Percentiles rank a stretch among this genome's conserved stretches.
Conservation (phyloP, 2,329 filamentous ascomycete species). For the Fusarium tricinctum region DNA sequence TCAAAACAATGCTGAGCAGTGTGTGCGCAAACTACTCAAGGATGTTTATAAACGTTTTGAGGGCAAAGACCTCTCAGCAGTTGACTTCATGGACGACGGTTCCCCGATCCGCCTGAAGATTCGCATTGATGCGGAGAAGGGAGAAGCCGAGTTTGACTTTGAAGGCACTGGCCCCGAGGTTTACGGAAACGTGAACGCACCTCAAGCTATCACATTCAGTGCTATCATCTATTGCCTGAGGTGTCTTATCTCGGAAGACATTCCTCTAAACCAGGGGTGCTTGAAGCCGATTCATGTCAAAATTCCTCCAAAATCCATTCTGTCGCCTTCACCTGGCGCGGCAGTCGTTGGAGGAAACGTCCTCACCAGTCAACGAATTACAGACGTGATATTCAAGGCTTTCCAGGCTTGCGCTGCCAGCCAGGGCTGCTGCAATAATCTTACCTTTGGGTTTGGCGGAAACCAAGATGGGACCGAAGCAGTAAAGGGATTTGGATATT, state of each 20-base stretch:
- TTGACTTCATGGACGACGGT: slow-evolving; percentile 89
- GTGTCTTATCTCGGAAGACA: slow-evolving; percentile 83
- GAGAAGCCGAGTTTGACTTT: slow-evolving; percentile 86
- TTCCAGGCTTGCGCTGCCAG: slow-evolving; percentile 84
- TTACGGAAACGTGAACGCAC: slow-evolving; percentile 85
- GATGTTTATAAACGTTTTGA: slow-evolving; percentile 77
- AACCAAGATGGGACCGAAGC: slow-evolving; percentile 56
- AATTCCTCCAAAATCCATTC: slow-evolving; percentile 79
- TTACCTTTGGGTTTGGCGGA: slow-evolving; percentile 82
- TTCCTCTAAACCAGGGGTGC: slow-evolving; percentile 87
- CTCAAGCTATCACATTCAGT: slow-evolving; percentile 84
- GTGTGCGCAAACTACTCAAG: slow-evolving; percentile 80
- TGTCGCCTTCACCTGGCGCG: slow-evolving; percentile 81
- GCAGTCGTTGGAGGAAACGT: slow-evolving; percentile 89
- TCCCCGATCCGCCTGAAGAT: slow-evolving; percentile 81
- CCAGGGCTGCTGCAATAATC: slow-evolving; percentile 86
- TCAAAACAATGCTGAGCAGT: slow-evolving; percentile 82
- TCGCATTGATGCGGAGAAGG: slow-evolving; percentile 79
- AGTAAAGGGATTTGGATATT: slow-evolving; percentile 61
- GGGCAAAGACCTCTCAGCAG: slow-evolving; percentile 76
- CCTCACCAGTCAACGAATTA: slow-evolving; percentile 60
- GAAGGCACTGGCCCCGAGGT: slow-evolving; percentile 83
- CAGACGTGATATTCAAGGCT: slow-evolving; percentile 70
- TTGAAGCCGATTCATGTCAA: slow-evolving; percentile 80
- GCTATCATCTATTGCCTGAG: slow-evolving; percentile 91